phyloP scores from a whole-genome alignment of 768 basidiomycete species.

The Austroboletus eburneus region DNA sequence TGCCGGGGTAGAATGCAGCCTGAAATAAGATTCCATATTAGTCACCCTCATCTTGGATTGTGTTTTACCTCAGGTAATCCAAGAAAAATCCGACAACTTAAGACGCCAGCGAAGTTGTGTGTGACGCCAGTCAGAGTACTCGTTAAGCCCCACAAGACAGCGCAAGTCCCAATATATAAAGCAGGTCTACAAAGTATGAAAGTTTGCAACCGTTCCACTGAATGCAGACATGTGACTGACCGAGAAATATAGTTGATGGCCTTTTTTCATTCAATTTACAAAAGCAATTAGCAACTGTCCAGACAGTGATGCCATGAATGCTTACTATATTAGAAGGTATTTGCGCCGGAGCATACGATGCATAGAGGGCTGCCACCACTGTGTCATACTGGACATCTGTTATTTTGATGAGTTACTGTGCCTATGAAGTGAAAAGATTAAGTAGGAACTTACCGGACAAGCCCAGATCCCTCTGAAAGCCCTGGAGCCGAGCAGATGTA shows the following conservation, averaged over 20 bases:
- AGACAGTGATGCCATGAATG: too few species aligned
- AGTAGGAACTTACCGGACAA: conserved; percentile 35
- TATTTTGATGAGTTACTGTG: not conserved
- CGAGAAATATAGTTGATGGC: conserved; percentile 51
- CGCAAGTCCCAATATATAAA: conserved; percentile 57
- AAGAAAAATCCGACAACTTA: conserved; percentile 56
- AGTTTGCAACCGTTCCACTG: not conserved
- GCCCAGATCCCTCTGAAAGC: conserved; percentile 45
- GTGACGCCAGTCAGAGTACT: conserved; percentile 62
- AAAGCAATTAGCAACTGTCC: not conserved
- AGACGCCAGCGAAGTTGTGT: conserved; percentile 49
- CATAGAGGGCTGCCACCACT: conserved; percentile 53
- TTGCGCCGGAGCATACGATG: conserved; percentile 60
- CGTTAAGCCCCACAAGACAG: conserved; percentile 60
- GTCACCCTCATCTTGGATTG: not conserved
- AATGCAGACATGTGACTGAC: conserved; percentile 23
- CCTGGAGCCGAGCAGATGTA: conserved; percentile 48
- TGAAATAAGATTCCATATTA: conserved; percentile 11
- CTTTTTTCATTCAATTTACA: conserved; percentile 24
- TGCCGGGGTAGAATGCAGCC: conserved; percentile 64
- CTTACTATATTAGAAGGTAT: conserved; percentile 22
- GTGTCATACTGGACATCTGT: conserved; percentile 54
- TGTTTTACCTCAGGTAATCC: conserved; percentile 52
- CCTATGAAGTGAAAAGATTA: not conserved
- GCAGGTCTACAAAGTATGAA: conserved; percentile 44